phyloP scores from a whole-genome alignment of 2,329 filamentous ascomycete species.

The Colletotrichum somersetense region DNA sequence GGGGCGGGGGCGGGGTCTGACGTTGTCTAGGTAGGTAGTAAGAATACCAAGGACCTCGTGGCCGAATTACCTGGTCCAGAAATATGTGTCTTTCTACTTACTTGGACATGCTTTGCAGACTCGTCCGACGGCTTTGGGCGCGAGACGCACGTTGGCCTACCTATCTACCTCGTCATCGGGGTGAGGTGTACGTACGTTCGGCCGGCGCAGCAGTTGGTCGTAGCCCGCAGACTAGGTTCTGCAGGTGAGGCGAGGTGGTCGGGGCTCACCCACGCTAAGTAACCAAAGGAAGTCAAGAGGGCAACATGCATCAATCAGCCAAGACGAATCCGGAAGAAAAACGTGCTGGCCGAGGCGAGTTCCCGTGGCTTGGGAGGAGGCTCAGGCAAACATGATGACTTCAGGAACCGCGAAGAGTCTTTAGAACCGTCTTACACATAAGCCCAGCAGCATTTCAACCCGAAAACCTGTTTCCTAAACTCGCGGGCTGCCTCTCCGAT shows the following conservation, averaged over 20 bases:
- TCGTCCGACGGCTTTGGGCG: background rate
- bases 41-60: background rate
- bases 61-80: background rate
- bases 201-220: conserved; percentile 11
- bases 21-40: conserved; percentile 11
- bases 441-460: background rate
- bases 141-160: background rate
- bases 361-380: background rate
- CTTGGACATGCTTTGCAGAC: background rate
- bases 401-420: background rate
- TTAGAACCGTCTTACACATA: background rate
- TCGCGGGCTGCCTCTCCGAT: background rate
- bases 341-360: background rate
- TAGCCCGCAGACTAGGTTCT: conserved; percentile 3
- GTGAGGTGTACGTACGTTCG: conserved; percentile 4
- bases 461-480: background rate
- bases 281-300: background rate
- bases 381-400: background rate
- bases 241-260: background rate
- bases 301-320: background rate
- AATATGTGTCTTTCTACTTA: background rate
- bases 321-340: background rate
- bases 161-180: background rate
- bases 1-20: conserved; percentile 27
- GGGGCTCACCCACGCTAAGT: background rate